Percentiles rank a stretch among this genome's conserved stretches.
phyloP scores from a whole-genome alignment of 2,329 filamentous ascomycete species.

The Massarina eburnea region DNA sequence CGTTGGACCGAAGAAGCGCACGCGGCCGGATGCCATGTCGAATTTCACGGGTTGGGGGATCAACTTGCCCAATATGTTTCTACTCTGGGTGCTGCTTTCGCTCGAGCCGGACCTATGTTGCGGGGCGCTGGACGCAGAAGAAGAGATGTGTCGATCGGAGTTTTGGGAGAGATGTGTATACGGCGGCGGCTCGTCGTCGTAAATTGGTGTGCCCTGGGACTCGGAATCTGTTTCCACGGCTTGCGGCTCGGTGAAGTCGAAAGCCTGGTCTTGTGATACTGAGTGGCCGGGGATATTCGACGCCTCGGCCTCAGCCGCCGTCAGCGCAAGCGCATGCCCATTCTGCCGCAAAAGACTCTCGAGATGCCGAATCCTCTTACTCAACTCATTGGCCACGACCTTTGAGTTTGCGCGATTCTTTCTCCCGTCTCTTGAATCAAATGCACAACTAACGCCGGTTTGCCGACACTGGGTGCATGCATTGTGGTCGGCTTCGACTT shows the following conservation, averaged over 20 bases:
- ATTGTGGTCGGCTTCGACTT: too few species aligned
- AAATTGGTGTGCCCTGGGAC: constrained; percentile 8
- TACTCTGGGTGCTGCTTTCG: too few species aligned
- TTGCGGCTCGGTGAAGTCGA: too few species aligned
- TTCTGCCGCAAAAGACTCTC: constrained; percentile 10
- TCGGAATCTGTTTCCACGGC: constrained; percentile 11
- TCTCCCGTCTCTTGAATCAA: constrained; percentile 56
- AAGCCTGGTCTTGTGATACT: background rate
- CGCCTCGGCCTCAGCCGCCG: too few species aligned
- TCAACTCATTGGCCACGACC: constrained; percentile 14
- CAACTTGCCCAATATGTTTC: too few species aligned
- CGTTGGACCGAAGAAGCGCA: too few species aligned
- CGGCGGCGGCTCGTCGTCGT: constrained; percentile 10
- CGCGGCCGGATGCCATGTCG: too few species aligned
- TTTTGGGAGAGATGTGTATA: constrained; percentile 9
- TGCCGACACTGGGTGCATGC: too few species aligned
- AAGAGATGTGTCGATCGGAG: background rate
- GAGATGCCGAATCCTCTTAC: constrained; percentile 12
- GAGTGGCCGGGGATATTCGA: background rate
- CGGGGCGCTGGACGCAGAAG: constrained; percentile 29
- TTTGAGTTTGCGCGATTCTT: constrained; percentile 35
- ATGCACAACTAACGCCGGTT: too few species aligned
- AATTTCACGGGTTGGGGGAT: too few species aligned
- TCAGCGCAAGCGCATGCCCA: constrained; percentile 6
- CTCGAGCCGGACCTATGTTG: too few species aligned